phyloP scores from a whole-genome alignment of 148 eudicot species.

The Silene conica region DNA sequence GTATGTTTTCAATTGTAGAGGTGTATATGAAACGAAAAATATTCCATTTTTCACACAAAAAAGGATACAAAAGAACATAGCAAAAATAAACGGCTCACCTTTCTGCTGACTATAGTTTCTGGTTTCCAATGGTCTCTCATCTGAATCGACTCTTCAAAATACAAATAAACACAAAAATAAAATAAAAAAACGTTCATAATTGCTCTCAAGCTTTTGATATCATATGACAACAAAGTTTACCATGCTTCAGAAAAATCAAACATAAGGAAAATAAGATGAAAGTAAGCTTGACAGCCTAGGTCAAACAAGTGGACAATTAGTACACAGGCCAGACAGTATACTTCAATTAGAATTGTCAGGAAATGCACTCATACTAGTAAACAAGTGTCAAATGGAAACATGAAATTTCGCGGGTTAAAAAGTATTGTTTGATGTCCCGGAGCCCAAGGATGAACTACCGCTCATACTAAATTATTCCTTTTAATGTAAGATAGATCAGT shows the following conservation, averaged over 20 bases:
- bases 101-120: slow-evolving; percentile 38
- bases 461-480: neutral
- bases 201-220: slow-evolving; percentile 7
- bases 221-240: slow-evolving; percentile 1
- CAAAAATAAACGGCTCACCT: slow-evolving; percentile 33
- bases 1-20: slow-evolving; percentile 1
- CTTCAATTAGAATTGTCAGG: neutral
- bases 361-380: too few species aligned
- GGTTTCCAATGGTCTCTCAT: slow-evolving; percentile 40
- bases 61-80: slow-evolving; percentile 12
- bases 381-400: neutral
- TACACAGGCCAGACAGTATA: neutral
- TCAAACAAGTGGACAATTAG: neutral
- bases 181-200: neutral
- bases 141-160: slow-evolving; percentile 43
- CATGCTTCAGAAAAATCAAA: neutral
- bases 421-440: neutral
- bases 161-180: slow-evolving; percentile 6
- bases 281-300: neutral
- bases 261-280: neutral
- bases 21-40: neutral
- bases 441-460: neutral
- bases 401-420: neutral
- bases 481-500: neutral
- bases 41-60: neutral